Evolutionary conservation across 2,329 filamentous ascomycete species (phyloP).

Genomic region (Sclerotinia nivalis): DNA sequence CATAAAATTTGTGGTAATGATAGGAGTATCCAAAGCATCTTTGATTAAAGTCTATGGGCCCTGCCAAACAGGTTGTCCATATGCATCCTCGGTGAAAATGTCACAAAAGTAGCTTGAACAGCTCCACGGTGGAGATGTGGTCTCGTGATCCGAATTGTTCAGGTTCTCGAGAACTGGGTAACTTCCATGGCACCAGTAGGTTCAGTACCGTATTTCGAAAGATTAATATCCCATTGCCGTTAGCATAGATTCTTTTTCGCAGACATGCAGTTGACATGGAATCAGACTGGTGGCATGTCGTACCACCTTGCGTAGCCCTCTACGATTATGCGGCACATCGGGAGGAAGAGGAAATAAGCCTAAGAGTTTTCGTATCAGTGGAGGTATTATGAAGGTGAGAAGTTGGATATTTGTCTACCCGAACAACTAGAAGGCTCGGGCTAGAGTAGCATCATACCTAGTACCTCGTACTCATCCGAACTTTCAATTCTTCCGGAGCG

Average conservation of each 20-base stretch:
- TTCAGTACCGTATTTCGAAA: no score
- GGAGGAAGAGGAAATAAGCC: no score
- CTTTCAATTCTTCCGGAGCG: background rate
- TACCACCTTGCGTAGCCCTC: no score
- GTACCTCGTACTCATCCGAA: background rate
- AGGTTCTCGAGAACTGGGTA: constrained; percentile 1
- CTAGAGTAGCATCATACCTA: background rate
- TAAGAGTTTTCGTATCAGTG: no score
- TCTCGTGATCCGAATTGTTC: background rate
- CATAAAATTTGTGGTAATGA: background rate
- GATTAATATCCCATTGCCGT: no score
- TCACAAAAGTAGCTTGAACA: background rate
- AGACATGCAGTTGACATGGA: no score
- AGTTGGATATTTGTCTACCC: no score
- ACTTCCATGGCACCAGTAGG: no score
- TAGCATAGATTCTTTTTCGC: no score
- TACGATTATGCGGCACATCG: no score
- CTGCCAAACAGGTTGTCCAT: constrained; percentile 9
- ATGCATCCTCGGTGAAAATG: background rate
- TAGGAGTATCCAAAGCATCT: background rate
- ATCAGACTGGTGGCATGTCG: no score
- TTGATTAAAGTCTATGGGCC: background rate
- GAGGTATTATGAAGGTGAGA: no score
- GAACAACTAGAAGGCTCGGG: background rate
- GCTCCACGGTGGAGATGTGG: background rate